Base-by-base conservation (phyloP, 2,329 filamentous ascomycete species). In the Chrysoporthe puriensis region DNA sequence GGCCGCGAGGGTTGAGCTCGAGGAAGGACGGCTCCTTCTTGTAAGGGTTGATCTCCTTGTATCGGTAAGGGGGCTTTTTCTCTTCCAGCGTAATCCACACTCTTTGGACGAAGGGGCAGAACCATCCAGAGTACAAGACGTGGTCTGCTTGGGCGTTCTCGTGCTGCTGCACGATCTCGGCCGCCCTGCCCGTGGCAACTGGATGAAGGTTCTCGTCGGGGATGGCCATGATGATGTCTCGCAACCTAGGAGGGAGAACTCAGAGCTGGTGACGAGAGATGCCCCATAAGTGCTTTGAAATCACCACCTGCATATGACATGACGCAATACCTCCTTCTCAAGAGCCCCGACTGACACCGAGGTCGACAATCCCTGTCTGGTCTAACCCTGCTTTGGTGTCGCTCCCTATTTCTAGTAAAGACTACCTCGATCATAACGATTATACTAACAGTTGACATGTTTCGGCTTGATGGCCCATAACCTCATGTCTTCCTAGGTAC, bases 21-120 rank as follows among this genome's bases (percentile, higher is more conserved):
- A 93, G 81, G 43, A 93, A 88, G 0, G 85, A 87, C 2, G 85
- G 77, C 0, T 87, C 88, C 73, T 93, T 93, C 77, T 88, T 82
- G 80, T 93, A 93, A 0, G 91, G 91, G 75, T 93, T 92, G 63
- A 92, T 88, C 80, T 91, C 89, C 71, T 90, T 83, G 76, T 91
- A 92, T 78, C 92, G 87, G 74, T 93, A 90, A 21, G 86, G 85
- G 36, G 92, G 89, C 1, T 82, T 79, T 76, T 93, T 93, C 74
- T 93, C 90, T 73, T 90, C 84, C 13, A 93, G 83, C 0, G 88
- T 85, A 68, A 91, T 87, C 88, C 90, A 92, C 8, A 85, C 83
- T 26, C 90, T 84, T 78, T 93, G 90, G 8, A 92, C 84, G 70
- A 86, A 86, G 4, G 85, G 84, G 70, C 84, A 94, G 81, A 91